phyloP scores from a whole-genome alignment of 2,329 filamentous ascomycete species.

The Diaporthe humulicola region DNA sequence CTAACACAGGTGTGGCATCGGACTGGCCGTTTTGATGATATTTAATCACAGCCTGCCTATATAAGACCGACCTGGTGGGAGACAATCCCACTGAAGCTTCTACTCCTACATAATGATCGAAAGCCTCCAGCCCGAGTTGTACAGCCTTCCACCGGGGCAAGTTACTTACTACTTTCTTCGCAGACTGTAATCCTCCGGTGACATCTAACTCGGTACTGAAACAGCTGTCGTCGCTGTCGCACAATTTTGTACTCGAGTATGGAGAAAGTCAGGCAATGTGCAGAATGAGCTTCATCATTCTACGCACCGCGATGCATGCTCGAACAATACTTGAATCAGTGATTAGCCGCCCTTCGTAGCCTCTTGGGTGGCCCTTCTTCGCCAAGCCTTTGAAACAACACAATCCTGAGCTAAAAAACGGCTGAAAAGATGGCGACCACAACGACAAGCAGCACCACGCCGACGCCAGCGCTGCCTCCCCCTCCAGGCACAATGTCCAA shows the following conservation, averaged over 20 bases:
- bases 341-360: background rate
- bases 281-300: background rate
- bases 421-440: slow-evolving; percentile 4
- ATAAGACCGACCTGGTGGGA: background rate
- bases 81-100: background rate
- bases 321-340: background rate
- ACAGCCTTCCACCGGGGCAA: background rate
- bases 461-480: no score
- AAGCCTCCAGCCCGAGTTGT: background rate
- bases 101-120: background rate
- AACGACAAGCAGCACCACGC: background rate
- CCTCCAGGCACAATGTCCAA: background rate
- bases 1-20: no score
- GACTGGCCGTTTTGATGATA: background rate
- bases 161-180: background rate
- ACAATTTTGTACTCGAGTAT: background rate
- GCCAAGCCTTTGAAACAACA: background rate
- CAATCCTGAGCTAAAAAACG: background rate
- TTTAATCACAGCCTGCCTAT: background rate
- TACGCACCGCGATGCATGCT: background rate
- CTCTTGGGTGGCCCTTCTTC: background rate
- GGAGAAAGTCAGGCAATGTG: background rate
- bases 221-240: no score
- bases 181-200: background rate
- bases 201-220: background rate